Percentiles rank a stretch among this genome's conserved stretches.
These are phyloP conservation scores for Ambrosia hybrid DNA, from an alignment of 140 eudicot genomes.

Conservation along the genomic window DNA sequence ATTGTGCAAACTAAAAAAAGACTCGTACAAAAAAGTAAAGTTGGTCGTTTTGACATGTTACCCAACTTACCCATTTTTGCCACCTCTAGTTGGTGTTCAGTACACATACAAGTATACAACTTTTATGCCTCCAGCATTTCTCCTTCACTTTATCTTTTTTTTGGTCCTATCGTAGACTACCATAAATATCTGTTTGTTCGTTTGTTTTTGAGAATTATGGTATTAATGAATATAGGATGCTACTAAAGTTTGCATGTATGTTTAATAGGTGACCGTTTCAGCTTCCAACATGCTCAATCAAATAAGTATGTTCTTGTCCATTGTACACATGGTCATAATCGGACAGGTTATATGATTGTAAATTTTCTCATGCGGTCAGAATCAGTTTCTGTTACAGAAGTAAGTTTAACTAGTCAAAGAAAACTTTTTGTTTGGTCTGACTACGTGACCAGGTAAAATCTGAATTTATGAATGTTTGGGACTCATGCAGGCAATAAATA, in stretches of 20 bases:
- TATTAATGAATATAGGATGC: conserved; percentile 10
- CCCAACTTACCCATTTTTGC: conserved; percentile 2
- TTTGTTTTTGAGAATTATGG: not conserved
- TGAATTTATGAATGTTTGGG: conserved; percentile 11
- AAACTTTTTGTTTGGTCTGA: not conserved
- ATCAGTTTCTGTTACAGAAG: conserved; percentile 81
- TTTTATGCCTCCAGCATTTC: not conserved
- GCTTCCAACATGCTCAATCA: conserved; percentile 47
- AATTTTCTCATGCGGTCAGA: conserved; percentile 69
- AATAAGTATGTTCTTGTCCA: conserved; percentile 77
- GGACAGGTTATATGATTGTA: conserved; percentile 94
- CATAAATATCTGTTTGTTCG: no score
- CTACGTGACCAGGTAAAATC: conserved; percentile 9
- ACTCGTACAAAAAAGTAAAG: no score
- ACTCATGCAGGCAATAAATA: conserved; percentile 64
- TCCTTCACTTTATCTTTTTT: no score
- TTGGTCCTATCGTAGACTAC: no score
- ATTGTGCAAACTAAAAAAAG: no score
- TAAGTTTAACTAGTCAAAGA: conserved; percentile 27
- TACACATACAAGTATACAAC: no score
- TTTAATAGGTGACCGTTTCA: conserved; percentile 41
- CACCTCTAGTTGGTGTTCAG: no score
- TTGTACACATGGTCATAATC: conserved; percentile 97
- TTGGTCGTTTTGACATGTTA: not conserved
- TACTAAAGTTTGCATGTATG: conserved; percentile 24